These are phyloP conservation scores for Alectoria sarmentosa DNA, from an alignment of 495 filamentous ascomycete species.

Conservation along the genomic window DNA sequence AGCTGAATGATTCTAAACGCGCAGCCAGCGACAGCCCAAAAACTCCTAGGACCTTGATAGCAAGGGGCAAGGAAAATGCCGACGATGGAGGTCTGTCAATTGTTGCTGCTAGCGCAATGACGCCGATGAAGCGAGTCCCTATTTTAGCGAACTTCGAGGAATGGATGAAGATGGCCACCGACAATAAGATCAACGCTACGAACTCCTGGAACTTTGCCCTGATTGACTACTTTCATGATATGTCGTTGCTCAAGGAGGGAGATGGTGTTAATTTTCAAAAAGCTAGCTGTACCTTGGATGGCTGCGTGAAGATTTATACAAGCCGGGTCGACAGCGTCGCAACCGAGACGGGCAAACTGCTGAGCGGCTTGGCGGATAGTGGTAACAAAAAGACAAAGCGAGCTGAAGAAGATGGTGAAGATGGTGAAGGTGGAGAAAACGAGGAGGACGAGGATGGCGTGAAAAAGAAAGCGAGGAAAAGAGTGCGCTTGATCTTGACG, in stretches of 20 bases:
- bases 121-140: slow-evolving; percentile 93
- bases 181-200: slow-evolving; percentile 99
- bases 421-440: slow-evolving; percentile 70
- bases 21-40: slow-evolving; percentile 57
- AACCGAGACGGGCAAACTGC: slow-evolving; percentile 89
- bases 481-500: slow-evolving; percentile 37
- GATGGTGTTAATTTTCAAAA: slow-evolving; percentile 98
- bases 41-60: slow-evolving; percentile 51
- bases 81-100: slow-evolving; percentile 53
- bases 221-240: slow-evolving; percentile 99
- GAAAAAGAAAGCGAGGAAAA: slow-evolving; percentile 65
- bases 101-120: slow-evolving; percentile 64
- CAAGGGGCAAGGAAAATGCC: slow-evolving; percentile 48
- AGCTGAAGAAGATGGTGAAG: slow-evolving; percentile 54
- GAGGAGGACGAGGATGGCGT: slow-evolving; percentile 71
- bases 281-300: slow-evolving; percentile 95
- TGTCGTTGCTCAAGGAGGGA: slow-evolving; percentile 93
- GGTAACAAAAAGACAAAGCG: slow-evolving; percentile 68
- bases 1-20: slow-evolving; percentile 56
- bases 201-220: slow-evolving; percentile 99
- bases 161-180: slow-evolving; percentile 99
- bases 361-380: slow-evolving; percentile 92
- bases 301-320: slow-evolving; percentile 99
- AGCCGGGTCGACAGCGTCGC: slow-evolving; percentile 97
- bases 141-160: slow-evolving; percentile 98